Percentiles rank a stretch among this genome's conserved stretches.
Evolutionary conservation across 2,329 filamentous ascomycete genomes (phyloP).

Genomic region (Colletotrichum sp.): DNA sequence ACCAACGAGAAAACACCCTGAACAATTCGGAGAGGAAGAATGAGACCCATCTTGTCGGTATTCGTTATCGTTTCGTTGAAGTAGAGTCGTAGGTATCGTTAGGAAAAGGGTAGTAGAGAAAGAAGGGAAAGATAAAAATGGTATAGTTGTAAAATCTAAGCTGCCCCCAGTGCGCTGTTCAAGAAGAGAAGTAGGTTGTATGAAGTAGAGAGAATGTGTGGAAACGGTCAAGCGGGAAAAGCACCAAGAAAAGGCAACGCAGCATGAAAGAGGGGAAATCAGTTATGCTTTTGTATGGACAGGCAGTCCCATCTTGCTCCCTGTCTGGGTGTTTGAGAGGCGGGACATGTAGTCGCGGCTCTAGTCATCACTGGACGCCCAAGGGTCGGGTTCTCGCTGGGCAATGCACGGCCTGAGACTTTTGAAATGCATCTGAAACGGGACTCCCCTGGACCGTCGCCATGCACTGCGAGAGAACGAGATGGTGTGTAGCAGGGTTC

Average conservation of each 20-base stretch:
- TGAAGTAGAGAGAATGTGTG: not conserved
- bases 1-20: slow-evolving; percentile 51
- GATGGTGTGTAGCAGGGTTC: slow-evolving; percentile 20
- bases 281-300: slow-evolving; percentile 18
- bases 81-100: not conserved
- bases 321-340: slow-evolving; percentile 16
- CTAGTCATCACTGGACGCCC: slow-evolving; percentile 14
- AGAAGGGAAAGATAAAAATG: slow-evolving; percentile 1
- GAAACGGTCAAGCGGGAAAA: slow-evolving; percentile 7
- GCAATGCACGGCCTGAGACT: slow-evolving; percentile 25
- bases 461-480: slow-evolving; percentile 24
- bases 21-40: slow-evolving; percentile 48
- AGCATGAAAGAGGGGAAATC: slow-evolving; percentile 19
- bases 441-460: slow-evolving; percentile 29
- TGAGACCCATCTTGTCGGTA: slow-evolving; percentile 42
- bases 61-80: slow-evolving; percentile 14
- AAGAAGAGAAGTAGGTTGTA: slow-evolving; percentile 8
- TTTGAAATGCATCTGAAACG: slow-evolving; percentile 42
- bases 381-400: slow-evolving; percentile 4
- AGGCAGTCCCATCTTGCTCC: slow-evolving; percentile 15
- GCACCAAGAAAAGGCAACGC: slow-evolving; percentile 15
- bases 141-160: slow-evolving; percentile 3
- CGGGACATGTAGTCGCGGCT: slow-evolving; percentile 17
- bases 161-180: slow-evolving; percentile 21
- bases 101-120: not conserved